Base-by-base conservation (phyloP, 176 grass and related monocot genomes). In the Bolboschoenus planiculmis region DNA sequence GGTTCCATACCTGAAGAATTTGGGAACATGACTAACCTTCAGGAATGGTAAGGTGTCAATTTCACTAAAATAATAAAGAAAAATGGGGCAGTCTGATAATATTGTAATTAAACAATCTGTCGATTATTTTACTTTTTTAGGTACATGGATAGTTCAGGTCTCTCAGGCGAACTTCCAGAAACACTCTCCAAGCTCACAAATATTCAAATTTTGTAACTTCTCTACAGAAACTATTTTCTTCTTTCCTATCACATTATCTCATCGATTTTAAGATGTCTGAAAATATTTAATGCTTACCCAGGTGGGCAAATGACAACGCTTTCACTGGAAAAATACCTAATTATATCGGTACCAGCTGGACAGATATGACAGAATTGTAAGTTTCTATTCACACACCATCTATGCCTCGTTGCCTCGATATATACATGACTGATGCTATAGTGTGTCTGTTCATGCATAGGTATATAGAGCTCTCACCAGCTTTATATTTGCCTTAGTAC, bases 291-390 rank as follows among this genome's bases (percentile, higher is more conserved):
- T 82, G 16, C 56, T 26, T 82, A 73, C 18, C 40, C 40, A 98
- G 96, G 56, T 88, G 84, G 92, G 90, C 74, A 30, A 88, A 64
- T 7, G 92, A 91, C 76, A 91, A 93, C 36, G 82, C 90, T 78
- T 98, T 98, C 48, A 93, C 87, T 40, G 92, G 92, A 46, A 6
- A 85, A 87, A 87, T 98, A 88, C 90, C 92, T 70, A 87, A 95
- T 56, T 95, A 79, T 88, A 85, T 97, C 31, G 92, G 90, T 23
- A 85, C 35, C 46, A 77, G 24, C 46, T 91, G 81, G 90, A 87
- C 88, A 56, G 86, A 27, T 55, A 65, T 98, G 66, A 62, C 7
- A 13, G 53, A 56, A 0, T 57, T 98, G 95, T 98, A 93, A 92
- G 88, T 47, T 61, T 10, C 18, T 46, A 27, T 64, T 63, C 8